Base-by-base conservation (phyloP, 495 filamentous ascomycete species). In the Ascobolus immersus region DNA sequence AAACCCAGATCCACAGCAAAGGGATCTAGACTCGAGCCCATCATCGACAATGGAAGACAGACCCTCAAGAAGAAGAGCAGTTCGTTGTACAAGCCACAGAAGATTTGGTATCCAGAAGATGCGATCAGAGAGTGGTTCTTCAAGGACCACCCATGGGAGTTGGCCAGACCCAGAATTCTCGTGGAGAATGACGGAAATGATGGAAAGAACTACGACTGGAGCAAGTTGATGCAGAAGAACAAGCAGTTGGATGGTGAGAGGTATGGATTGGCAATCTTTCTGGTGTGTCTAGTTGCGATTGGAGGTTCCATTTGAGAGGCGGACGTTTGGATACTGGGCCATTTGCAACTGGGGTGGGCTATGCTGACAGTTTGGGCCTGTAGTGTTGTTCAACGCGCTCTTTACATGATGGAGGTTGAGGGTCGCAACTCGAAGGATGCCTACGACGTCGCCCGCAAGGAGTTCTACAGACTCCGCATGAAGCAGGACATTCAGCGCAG, bases 101-200 rank as follows among this genome's bases (percentile, higher is more conserved):
- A 58, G 35, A 68, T 96, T 33, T 59, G 59, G 34, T 89, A 81
- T 51, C 76, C 79, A 29, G 86, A 96, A 52, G 89, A 96, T 52
- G 53, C 59, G 39, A 57, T 94, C 43, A 71, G 86, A 32, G 57
- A 47, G 36, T 57, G 73, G 18, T 96, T 94, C 58, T 94, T 73
- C 57, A 61, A 60, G 39, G 82, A 96, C 52, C 86, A 96, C 54
- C 86, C 86, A 4, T 96, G 86, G 86, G 86, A 96, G 51, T 59
- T 96, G 45, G 86, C 89, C 19, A 64, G 86, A 41, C 86, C 86
- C 33, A 62, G 71, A 42, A 61, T 92, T 39, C 52, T 96, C 17
- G 55, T 92, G 9, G 86, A 96, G 55, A 62, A 69, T 45, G 71
- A 82, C 47, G 86, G 86, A 17, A 74, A 68, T 48, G 86, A 96